Evolutionary conservation across 768 basidiomycete species (phyloP).

Genomic region (Hortiboletus campestris): DNA sequence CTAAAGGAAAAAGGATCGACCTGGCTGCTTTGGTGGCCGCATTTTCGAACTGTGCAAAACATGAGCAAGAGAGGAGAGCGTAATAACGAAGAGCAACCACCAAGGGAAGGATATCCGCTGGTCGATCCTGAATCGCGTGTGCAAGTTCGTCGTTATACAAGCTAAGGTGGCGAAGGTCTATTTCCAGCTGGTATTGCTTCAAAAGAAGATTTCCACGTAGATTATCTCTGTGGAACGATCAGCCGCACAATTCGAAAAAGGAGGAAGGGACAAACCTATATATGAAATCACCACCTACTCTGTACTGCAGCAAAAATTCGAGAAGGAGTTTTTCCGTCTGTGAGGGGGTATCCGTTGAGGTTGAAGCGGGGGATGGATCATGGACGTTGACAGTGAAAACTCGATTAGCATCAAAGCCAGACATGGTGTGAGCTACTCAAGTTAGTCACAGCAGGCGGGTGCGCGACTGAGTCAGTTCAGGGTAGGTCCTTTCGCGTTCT

Average conservation of each 20-base stretch:
- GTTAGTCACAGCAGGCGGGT: not conserved
- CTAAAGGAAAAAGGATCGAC: slow-evolving; percentile 77
- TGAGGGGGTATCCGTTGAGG: slow-evolving; percentile 68
- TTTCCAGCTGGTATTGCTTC: slow-evolving; percentile 84
- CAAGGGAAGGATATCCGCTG: slow-evolving; percentile 84
- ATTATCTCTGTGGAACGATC: slow-evolving; percentile 57
- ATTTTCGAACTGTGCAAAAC: slow-evolving; percentile 72
- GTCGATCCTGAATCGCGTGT: slow-evolving; percentile 84
- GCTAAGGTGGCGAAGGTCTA: slow-evolving; percentile 75
- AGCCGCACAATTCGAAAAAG: not conserved
- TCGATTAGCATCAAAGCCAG: slow-evolving; percentile 81
- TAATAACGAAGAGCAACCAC: slow-evolving; percentile 39
- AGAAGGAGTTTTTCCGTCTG: slow-evolving; percentile 77
- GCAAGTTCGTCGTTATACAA: slow-evolving; percentile 94
- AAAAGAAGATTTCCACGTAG: slow-evolving; percentile 85
- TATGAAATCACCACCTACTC: slow-evolving; percentile 87
- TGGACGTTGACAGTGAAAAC: slow-evolving; percentile 82
- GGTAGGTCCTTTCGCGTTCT: slow-evolving; percentile 32
- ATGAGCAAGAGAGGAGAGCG: not conserved
- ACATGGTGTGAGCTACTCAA: slow-evolving; percentile 48
- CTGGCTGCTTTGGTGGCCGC: slow-evolving; percentile 85
- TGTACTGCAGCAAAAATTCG: slow-evolving; percentile 86
- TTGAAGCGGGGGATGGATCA: slow-evolving; percentile 49
- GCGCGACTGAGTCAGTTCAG: slow-evolving; percentile 24
- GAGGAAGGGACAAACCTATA: slow-evolving; percentile 61